A percentile compares a stretch with the other conserved stretches of the same genome.
These are phyloP conservation scores for Gossypium rotundifolium DNA, from an alignment of 345 rosid genomes.

Conservation along the genomic window DNA sequence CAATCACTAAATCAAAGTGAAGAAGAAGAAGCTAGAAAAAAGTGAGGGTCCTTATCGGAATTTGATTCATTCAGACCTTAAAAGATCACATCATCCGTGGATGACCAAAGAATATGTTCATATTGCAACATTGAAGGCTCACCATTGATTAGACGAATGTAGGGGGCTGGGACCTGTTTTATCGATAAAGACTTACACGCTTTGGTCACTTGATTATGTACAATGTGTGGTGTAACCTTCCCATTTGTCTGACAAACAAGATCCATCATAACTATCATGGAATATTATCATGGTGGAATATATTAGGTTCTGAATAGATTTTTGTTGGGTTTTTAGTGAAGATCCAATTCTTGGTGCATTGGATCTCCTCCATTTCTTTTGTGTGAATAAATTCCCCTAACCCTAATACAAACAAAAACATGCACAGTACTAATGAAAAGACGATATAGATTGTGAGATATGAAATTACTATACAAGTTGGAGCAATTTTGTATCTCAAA, in stretches of 20 bases:
- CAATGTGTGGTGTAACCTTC: background rate
- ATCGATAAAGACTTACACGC: background rate
- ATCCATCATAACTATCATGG: slow-evolving; percentile 1
- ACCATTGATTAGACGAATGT: background rate
- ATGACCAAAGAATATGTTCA: slow-evolving; percentile 5
- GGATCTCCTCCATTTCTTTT: background rate
- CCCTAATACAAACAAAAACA: background rate
- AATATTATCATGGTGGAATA: background rate
- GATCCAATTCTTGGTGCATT: background rate
- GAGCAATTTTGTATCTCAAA: background rate
- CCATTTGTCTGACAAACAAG: background rate
- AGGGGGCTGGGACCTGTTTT: background rate
- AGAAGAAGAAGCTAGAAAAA: background rate
- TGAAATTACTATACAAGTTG: background rate
- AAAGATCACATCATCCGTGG: background rate
- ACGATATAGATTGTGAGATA: background rate
- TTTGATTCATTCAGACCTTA: background rate
- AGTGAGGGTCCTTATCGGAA: slow-evolving; percentile 1
- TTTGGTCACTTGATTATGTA: background rate
- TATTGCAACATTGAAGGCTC: background rate
- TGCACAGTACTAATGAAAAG: background rate
- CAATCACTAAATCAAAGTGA: background rate
- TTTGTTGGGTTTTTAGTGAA: background rate
- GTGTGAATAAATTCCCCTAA: background rate
- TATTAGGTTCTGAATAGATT: background rate